Base-by-base conservation (phyloP, 371 early-diverging fungal species). In the Dichotomocladium elegans region DNA sequence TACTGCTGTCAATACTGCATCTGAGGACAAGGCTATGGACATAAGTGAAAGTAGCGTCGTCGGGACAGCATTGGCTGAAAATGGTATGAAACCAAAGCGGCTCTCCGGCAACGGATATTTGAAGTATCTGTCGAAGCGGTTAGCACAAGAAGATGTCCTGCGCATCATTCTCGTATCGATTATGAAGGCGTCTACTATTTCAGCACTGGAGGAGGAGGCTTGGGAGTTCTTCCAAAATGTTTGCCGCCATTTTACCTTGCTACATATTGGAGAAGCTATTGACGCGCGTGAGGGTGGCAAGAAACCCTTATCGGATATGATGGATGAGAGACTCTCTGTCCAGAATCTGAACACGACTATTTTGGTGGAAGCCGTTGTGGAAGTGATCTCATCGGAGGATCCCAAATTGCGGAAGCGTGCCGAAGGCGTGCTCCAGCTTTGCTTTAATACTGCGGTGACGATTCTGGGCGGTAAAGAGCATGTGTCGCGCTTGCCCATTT, bases 331-430 rank as follows among this genome's bases (percentile, higher is more conserved):
- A 4, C 30, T 70, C 19, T 58, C 69, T 12, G 73, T 70, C 17
- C 71, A 70, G 24, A 66, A 73, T 26, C 57, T 80, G 47, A 86
- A 85, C 30, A 81, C 74, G 25, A 83, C 79, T 3, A 70, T 82
- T 12, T 78, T 94, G 43, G 82, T 94, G 1, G 89, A 90, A 24
- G 89, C 92, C 0, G 70, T 95, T 24, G 88, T 94, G 4, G 81
- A 88, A 25, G 79, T 83, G 14, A 86, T 93, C 53, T 79, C 93
- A 0, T 86, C 88, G 4, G 89, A 88, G 50, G 76, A 83, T 43
- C 27, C 54, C 2, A 74, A 79, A 7, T 60, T 87, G 19, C 74
- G 90, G n/a, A 68, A 82, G 44, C 61, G 89, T 10, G 90, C 88
- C 7, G 86, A 86, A 62, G 74, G 78, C n/a, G 71, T 86, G 1